These are phyloP conservation scores for Globisporangium ultimum DNA, from an alignment of 352 stramenopile species.

Conservation along the genomic window DNA sequence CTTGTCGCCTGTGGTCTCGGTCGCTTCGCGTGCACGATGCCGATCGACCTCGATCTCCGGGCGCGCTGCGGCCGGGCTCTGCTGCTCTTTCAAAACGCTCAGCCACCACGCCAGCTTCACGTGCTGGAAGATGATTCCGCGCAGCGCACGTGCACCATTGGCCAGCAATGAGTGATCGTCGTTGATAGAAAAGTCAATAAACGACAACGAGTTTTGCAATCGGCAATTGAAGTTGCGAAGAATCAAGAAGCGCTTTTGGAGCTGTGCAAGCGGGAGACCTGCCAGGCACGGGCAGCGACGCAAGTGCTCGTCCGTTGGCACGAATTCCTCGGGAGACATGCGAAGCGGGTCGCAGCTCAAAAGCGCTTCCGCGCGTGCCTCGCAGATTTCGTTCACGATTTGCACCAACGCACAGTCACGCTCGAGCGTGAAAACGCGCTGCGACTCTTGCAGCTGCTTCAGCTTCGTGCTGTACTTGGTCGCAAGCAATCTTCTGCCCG, in stretches of 20 bases:
- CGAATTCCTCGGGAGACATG: constrained; percentile 80
- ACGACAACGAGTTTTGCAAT: constrained; percentile 80
- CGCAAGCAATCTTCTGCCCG: constrained; percentile 64
- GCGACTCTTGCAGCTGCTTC: constrained; percentile 55
- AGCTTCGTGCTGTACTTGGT: constrained; percentile 69
- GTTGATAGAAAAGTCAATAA: constrained; percentile 78
- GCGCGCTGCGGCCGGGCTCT: constrained; percentile 69
- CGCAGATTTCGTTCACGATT: constrained; percentile 84
- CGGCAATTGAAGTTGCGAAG: constrained; percentile 87
- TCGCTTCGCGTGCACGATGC: constrained; percentile 63
- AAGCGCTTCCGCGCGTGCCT: constrained; percentile 67
- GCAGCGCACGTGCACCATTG: constrained; percentile 48
- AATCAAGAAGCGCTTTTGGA: constrained; percentile 82
- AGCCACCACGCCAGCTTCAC: constrained; percentile 89
- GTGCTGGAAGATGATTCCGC: constrained; percentile 80
- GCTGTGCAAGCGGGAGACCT: constrained; percentile 39
- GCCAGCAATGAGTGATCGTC: constrained; percentile 64
- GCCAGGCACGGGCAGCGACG: constrained; percentile 43
- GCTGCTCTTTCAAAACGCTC: constrained; percentile 83
- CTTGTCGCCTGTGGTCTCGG: constrained; percentile 48
- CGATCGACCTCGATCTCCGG: constrained; percentile 87
- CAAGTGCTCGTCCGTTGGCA: constrained; percentile 61
- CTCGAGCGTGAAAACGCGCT: constrained; percentile 58
- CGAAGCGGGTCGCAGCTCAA: constrained; percentile 81
- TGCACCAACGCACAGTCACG: constrained; percentile 75